A percentile compares a stretch with the other conserved stretches of the same genome.
Conservation (phyloP, 805 yeast genomes). For the Ogataea polymorpha region DNA sequence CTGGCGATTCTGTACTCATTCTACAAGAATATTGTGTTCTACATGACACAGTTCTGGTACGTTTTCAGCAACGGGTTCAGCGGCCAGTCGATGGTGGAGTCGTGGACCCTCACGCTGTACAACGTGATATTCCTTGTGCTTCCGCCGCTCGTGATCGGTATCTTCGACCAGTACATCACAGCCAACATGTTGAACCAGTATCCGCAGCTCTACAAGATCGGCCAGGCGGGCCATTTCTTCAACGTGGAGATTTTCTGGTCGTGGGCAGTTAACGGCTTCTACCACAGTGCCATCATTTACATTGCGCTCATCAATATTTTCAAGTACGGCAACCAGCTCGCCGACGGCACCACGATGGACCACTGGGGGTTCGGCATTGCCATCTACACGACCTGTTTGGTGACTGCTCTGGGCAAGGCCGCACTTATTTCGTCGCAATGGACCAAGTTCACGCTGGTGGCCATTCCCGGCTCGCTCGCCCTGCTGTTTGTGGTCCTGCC, state of each 20-base stretch:
- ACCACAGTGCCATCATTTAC: constrained; percentile 84
- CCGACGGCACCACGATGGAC: constrained; percentile 70
- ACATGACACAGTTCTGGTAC: constrained; percentile 98
- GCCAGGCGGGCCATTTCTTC: constrained; percentile 85
- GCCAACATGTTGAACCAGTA: constrained; percentile 86
- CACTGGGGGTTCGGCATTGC: constrained; percentile 97
- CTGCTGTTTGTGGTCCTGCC: constrained; percentile 89
- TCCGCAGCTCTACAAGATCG: constrained; percentile 88
- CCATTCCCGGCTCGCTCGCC: constrained; percentile 90
- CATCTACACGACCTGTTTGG: constrained; percentile 77
- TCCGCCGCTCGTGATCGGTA: constrained; percentile 95
- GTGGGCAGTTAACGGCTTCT: constrained; percentile 95
- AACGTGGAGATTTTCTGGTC: constrained; percentile 94
- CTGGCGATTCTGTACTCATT: constrained; percentile 91
- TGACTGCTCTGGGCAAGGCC: constrained; percentile 93
- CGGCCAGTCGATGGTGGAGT: constrained; percentile 94
- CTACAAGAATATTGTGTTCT: constrained; percentile 91
- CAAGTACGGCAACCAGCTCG: constrained; percentile 60
- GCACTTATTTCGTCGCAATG: constrained; percentile 88
- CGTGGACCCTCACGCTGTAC: constrained; percentile 96
- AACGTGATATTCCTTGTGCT: constrained; percentile 91
- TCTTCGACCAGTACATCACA: constrained; percentile 93
- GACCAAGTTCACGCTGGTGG: constrained; percentile 89
- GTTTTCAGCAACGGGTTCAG: constrained; percentile 89
- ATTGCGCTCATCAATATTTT: constrained; percentile 69